Evolutionary conservation across 2,329 filamentous ascomycete genomes (phyloP), one percentile per base, ranked within the genome.

Genomic region (Akanthomyces lecanii): DNA sequence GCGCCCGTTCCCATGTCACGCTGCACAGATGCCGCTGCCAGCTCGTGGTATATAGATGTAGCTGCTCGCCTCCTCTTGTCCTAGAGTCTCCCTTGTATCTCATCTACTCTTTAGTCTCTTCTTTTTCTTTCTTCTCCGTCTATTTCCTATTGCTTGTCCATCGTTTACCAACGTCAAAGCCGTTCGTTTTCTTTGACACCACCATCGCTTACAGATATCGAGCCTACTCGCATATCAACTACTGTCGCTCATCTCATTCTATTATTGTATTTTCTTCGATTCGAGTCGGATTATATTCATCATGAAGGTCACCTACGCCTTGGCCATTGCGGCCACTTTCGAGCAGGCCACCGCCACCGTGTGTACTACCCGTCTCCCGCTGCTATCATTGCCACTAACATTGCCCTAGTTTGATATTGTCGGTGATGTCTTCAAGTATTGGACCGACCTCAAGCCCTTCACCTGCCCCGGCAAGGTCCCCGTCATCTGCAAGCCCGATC

Each of bases 401-500:
- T 44, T 33, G 42, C 56, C 61, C 57, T 61, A 66, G 45, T 62
- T 65, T 58, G 59, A 45, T 30, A 60, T 65, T 56, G 52, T 57
- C 21, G 48, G 65, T 48, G 55, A 53, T 45, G 42, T 67, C 50
- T 67, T 67, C 50, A 63, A 63, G n/a, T 59, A 65, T 25, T 69
- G 68, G 66, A 63, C 66, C 12, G 61, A 70, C 28, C 78, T 79
- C 57, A 69, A 73, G 61, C 73, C 80, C 65, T 96, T 87, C 81
- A 80, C 80, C 55, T 89, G 82, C 74, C 91, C 92, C 14, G 77
- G 79, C 64, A 92, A 90, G 82, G 86, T 83, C 71, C 79, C 91
- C 79, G 95, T 95, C 80, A 77, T 88, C 70, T 97, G 94, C 77
- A 86, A 83, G 64, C 74, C 82, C n/a, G 76, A 86, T 67, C 90